These are phyloP conservation scores for Coniochaeta ligniaria DNA, from an alignment of 2,329 filamentous ascomycete species.

Conservation along the genomic window DNA sequence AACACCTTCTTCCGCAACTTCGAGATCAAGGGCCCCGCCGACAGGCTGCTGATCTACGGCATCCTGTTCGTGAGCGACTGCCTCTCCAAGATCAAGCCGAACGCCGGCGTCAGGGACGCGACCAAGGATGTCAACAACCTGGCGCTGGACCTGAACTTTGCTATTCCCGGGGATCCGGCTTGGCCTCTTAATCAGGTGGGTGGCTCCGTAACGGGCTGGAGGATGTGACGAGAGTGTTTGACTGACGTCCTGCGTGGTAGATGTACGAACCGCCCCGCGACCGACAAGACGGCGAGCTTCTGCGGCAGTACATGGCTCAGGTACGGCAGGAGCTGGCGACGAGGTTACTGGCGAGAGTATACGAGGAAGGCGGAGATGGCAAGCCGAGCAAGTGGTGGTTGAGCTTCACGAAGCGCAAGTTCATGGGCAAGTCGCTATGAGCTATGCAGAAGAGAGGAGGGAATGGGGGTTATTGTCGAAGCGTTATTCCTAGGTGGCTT, in stretches of 20 bases:
- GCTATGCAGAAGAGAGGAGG: not conserved
- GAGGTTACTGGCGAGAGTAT: constrained; percentile 78
- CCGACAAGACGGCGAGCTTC: constrained; percentile 79
- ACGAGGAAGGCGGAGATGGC: constrained; percentile 67
- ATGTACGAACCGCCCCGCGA: constrained; percentile 87
- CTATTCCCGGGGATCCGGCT: constrained; percentile 84
- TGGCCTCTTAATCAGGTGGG: constrained; percentile 85
- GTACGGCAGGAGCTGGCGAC: constrained; percentile 85
- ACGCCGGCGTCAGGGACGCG: constrained; percentile 51
- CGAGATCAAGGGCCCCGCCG: constrained; percentile 93
- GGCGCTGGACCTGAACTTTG: constrained; percentile 88
- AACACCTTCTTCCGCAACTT: constrained; percentile 99
- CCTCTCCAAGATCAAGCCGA: constrained; percentile 76
- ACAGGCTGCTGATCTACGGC: constrained; percentile 91
- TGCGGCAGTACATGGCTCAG: constrained; percentile 86
- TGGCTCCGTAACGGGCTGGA: constrained; percentile 1
- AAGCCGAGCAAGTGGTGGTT: constrained; percentile 87
- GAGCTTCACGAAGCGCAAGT: constrained; percentile 98
- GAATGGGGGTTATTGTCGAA: not conserved
- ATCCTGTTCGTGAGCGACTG: constrained; percentile 93
- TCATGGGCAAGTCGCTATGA: constrained; percentile 91
- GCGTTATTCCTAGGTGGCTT: not conserved
- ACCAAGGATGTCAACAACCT: constrained; percentile 78
- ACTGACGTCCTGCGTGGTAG: constrained; percentile 21
- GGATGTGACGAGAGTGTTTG: no score